Evolutionary conservation across 169 alveolate genomes (phyloP).

Genomic region (Plasmodium gaboni): DNA sequence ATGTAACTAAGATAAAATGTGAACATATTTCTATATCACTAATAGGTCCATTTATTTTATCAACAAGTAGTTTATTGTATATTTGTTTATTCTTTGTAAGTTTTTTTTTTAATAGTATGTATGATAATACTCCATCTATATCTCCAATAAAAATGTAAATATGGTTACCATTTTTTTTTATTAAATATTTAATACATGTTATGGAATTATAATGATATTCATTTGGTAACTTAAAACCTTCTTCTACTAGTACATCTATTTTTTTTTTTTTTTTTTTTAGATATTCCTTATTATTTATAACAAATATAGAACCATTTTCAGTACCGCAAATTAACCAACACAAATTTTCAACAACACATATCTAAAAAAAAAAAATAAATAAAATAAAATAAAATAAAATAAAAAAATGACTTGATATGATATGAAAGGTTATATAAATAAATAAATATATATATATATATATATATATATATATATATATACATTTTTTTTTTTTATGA

Average conservation of each 20-base stretch:
- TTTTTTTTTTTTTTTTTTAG: constrained; percentile 10
- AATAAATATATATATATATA: constrained; percentile 1
- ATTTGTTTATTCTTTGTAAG: background rate
- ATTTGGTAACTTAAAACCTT: background rate
- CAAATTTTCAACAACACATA: constrained; percentile 16
- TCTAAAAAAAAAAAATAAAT: constrained; percentile 6
- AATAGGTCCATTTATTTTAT: constrained; percentile 56
- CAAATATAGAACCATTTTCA: constrained; percentile 30
- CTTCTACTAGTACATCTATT: background rate
- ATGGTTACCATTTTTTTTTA: constrained; percentile 1
- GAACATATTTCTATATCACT: constrained; percentile 40
- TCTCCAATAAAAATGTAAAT: constrained; percentile 64
- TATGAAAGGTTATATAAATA: background rate
- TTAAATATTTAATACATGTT: constrained; percentile 41
- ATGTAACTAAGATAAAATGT: constrained; percentile 43
- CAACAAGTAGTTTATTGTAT: constrained; percentile 16
- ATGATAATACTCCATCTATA: constrained; percentile 49
- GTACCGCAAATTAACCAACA: constrained; percentile 38
- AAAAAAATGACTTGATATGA: background rate
- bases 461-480: background rate
- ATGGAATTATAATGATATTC: constrained; percentile 26
- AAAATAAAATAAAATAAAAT: background rate
- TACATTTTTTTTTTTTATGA: background rate
- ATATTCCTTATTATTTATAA: constrained; percentile 3
- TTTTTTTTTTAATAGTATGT: constrained; percentile 34